These are phyloP conservation scores for Salix brachista DNA, from an alignment of 345 rosid species.

Conservation along the genomic window DNA sequence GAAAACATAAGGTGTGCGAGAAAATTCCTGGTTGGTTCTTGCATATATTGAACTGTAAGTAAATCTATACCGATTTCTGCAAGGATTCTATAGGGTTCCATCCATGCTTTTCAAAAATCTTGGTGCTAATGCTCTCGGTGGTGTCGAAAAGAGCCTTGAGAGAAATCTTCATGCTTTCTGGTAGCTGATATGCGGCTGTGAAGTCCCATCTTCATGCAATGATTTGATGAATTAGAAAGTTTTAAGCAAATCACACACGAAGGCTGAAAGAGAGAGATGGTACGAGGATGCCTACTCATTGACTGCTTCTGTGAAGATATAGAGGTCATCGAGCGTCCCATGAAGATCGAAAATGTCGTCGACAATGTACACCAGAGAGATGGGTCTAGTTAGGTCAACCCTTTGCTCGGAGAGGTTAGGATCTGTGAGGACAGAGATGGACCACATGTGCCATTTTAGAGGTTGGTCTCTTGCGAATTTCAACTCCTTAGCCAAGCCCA, in stretches of 20 bases:
- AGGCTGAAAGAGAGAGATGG: too few species aligned
- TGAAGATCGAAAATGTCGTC: slow-evolving; percentile 55
- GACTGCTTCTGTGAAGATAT: slow-evolving; percentile 37
- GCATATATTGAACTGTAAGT: too few species aligned
- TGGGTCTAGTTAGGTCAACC: slow-evolving; percentile 44
- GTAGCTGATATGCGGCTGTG: slow-evolving; percentile 22
- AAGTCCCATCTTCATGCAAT: slow-evolving; percentile 40
- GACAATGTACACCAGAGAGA: slow-evolving; percentile 49
- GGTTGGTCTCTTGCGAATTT: slow-evolving; percentile 50
- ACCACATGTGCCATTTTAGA: slow-evolving; percentile 48
- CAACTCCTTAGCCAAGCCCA: slow-evolving; percentile 40
- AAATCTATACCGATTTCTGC: slow-evolving; percentile 34
- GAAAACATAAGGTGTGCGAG: too few species aligned
- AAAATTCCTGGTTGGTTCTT: too few species aligned
- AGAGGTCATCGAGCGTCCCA: slow-evolving; percentile 45
- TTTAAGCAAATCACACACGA: too few species aligned
- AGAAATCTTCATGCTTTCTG: slow-evolving; percentile 39
- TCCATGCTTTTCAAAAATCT: slow-evolving; percentile 27
- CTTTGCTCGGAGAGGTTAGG: slow-evolving; percentile 44
- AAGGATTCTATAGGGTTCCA: slow-evolving; percentile 39
- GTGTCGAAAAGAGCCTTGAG: slow-evolving; percentile 41
- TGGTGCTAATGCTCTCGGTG: slow-evolving; percentile 38
- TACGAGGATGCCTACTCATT: slow-evolving; percentile 23
- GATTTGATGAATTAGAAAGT: too few species aligned
- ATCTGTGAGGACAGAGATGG: slow-evolving; percentile 42